Evolutionary conservation across 1,139 yeast species (phyloP).

Genomic region (Blastobotrys malaysiensis): DNA sequence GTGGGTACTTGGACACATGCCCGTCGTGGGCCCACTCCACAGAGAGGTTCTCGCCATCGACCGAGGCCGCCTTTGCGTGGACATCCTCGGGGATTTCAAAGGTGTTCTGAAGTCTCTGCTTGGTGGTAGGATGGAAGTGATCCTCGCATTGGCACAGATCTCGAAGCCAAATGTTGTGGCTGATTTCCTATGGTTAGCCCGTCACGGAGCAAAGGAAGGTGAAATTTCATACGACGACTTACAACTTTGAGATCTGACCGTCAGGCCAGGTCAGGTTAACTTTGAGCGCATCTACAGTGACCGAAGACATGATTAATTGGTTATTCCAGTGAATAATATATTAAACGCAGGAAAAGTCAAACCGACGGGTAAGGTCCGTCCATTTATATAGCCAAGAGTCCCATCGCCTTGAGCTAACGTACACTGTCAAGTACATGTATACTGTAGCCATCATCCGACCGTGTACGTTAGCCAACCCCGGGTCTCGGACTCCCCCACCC

Average conservation of each 20-base stretch:
- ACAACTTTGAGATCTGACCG: slow-evolving; percentile 31
- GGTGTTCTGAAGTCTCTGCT: slow-evolving; percentile 60
- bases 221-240: slow-evolving; percentile 8
- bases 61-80: slow-evolving; percentile 31
- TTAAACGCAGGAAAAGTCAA: too few relatives aligned
- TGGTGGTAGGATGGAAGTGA: slow-evolving; percentile 56
- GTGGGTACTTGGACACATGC: slow-evolving; percentile 46
- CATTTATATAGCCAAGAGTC: not conserved
- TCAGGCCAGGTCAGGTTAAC: slow-evolving; percentile 31
- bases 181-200: slow-evolving; percentile 3
- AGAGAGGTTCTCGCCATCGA: slow-evolving; percentile 18
- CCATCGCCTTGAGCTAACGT: slow-evolving; percentile 5
- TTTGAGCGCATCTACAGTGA: slow-evolving; percentile 10
- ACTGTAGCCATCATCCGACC: not conserved
- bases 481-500: slow-evolving; percentile 1
- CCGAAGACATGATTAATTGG: not conserved
- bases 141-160: slow-evolving; percentile 64
- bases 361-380: not conserved
- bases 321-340: not conserved
- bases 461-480: not conserved
- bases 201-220: not conserved
- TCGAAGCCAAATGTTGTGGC: slow-evolving; percentile 60
- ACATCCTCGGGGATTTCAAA: slow-evolving; percentile 49
- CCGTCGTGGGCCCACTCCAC: slow-evolving; percentile 45
- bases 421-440: too few relatives aligned